Conservation (phyloP, 2,329 filamentous ascomycete species). For the Penicillium brasilianum region DNA sequence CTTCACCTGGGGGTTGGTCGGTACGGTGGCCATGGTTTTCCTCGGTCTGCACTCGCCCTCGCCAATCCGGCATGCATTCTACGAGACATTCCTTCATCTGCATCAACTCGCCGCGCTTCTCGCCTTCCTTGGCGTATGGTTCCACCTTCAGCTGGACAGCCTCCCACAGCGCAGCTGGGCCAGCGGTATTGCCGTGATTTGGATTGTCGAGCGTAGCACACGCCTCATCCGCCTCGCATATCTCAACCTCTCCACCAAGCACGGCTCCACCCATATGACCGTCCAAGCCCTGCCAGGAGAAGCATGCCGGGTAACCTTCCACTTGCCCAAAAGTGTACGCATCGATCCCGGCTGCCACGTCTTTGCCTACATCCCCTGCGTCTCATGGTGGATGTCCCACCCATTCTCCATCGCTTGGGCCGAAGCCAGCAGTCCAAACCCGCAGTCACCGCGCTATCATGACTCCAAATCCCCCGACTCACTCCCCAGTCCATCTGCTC, state of each 20-base stretch:
- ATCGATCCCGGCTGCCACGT: slow-evolving; percentile 64
- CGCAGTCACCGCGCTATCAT: slow-evolving; percentile 26
- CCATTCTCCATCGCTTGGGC: slow-evolving; percentile 56
- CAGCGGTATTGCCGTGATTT: slow-evolving; percentile 44
- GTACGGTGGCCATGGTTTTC: slow-evolving; percentile 46
- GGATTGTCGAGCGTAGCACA: slow-evolving; percentile 50
- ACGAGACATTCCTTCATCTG: slow-evolving; percentile 78
- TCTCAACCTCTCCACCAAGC: slow-evolving; percentile 58
- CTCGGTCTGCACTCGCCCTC: slow-evolving; percentile 56
- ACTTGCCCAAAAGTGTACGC: slow-evolving; percentile 59
- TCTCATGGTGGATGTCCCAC: slow-evolving; percentile 55
- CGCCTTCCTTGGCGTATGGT: slow-evolving; percentile 51
- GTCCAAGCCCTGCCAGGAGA: slow-evolving; percentile 65
- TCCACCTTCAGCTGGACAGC: slow-evolving; percentile 49
- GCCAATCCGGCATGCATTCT: slow-evolving; percentile 88
- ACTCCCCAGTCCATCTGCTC: slow-evolving; percentile 29
- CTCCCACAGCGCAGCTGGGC: slow-evolving; percentile 50
- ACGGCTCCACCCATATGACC: slow-evolving; percentile 57
- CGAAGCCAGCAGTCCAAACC: slow-evolving; percentile 34
- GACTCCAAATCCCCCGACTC: slow-evolving; percentile 17
- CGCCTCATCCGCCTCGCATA: slow-evolving; percentile 57
- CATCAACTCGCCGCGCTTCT: slow-evolving; percentile 52
- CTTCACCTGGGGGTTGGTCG: slow-evolving; percentile 53
- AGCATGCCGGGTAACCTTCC: slow-evolving; percentile 65
- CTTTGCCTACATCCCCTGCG: slow-evolving; percentile 62